phyloP scores from a whole-genome alignment of 2,329 filamentous ascomycete genomes.

The Thielaviopsis populi region DNA sequence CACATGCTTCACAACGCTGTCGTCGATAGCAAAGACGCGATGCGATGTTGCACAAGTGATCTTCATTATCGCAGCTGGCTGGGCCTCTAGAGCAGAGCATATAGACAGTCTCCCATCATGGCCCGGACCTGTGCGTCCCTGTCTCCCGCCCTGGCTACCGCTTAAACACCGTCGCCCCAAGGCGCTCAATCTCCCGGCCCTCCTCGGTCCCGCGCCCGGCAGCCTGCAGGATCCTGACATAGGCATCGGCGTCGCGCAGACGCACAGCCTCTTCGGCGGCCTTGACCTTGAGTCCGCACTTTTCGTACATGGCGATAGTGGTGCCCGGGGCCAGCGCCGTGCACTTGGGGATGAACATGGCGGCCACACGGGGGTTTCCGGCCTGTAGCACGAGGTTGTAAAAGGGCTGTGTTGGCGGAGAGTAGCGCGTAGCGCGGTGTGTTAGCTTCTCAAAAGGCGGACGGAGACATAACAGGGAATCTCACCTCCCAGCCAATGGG shows the following conservation, averaged over 20 bases:
- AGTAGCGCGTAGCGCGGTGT: not conserved
- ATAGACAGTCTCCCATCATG: not conserved
- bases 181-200: constrained; percentile 64
- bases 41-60: too few relatives aligned
- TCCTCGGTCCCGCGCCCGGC: constrained; percentile 54
- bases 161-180: constrained; percentile 48
- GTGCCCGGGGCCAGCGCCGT: constrained; percentile 52
- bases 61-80: too few relatives aligned
- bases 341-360: constrained; percentile 78
- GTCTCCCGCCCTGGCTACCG: not conserved
- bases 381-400: constrained; percentile 79
- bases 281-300: constrained; percentile 77
- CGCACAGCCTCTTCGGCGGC: constrained; percentile 85
- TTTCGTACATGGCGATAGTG: constrained; percentile 83
- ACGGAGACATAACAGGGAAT: not conserved
- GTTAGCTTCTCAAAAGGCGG: not conserved
- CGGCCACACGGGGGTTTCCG: constrained; percentile 76
- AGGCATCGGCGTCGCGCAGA: constrained; percentile 60
- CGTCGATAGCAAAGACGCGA: not conserved
- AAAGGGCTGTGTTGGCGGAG: too few relatives aligned
- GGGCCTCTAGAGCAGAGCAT: too few relatives aligned
- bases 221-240: constrained; percentile 57
- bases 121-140: not conserved
- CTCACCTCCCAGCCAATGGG: constrained; percentile 92
- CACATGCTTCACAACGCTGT: not conserved